Evolutionary conservation across 2,329 filamentous ascomycete species (phyloP).

Genomic region (Escovopsis sp.): DNA sequence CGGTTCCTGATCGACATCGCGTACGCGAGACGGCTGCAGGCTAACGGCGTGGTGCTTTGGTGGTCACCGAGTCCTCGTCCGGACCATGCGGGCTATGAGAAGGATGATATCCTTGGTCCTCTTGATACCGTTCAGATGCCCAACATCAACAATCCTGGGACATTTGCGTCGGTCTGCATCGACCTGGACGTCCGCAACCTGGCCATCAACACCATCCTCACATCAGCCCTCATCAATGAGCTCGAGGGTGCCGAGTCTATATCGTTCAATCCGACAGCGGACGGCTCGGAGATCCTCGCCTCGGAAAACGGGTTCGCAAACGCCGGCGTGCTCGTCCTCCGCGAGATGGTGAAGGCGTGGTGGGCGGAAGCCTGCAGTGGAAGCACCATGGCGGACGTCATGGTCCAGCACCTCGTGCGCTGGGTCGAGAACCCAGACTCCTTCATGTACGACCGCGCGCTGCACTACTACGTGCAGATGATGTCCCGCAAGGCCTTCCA

Average conservation of each 20-base stretch:
- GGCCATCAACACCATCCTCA: conserved; percentile 94
- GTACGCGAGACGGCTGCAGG: conserved; percentile 78
- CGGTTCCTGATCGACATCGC: conserved; percentile 91
- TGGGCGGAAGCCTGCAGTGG: conserved; percentile 88
- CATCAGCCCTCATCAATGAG: conserved; percentile 91
- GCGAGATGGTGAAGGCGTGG: conserved; percentile 98
- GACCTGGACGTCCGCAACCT: conserved; percentile 89
- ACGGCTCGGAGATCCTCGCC: conserved; percentile 43
- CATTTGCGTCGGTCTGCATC: conserved; percentile 91
- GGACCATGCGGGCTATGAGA: conserved; percentile 91
- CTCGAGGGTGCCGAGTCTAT: conserved; percentile 81
- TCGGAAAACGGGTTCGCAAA: conserved; percentile 89
- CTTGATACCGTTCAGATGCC: conserved; percentile 87
- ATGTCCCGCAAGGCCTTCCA: conserved; percentile 96
- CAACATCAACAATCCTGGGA: conserved; percentile 80
- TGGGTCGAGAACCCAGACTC: conserved; percentile 93
- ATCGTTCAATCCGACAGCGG: conserved; percentile 51
- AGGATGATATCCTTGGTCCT: conserved; percentile 71
- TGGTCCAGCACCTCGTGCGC: conserved; percentile 92
- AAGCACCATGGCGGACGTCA: conserved; percentile 88
- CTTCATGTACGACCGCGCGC: conserved; percentile 83
- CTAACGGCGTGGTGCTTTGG: conserved; percentile 90
- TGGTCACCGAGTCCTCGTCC: conserved; percentile 81
- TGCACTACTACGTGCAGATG: conserved; percentile 97
- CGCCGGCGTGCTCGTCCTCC: conserved; percentile 74